Evolutionary conservation across 73 alveolate species (phyloP), one percentile per base, ranked within the genome.

Genomic region (Blepharisma stoltei): DNA sequence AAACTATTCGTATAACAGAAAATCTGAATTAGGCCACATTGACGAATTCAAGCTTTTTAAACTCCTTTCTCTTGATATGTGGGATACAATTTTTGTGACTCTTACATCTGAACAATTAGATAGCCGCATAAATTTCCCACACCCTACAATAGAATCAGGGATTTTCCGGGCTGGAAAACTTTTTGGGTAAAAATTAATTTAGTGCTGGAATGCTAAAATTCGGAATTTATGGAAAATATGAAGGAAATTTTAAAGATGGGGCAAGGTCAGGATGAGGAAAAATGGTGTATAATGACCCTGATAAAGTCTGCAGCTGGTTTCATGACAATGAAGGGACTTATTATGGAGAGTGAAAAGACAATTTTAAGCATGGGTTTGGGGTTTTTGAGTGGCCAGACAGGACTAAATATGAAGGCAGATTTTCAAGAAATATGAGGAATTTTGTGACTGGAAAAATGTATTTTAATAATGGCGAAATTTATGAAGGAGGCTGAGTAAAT

Each of bases 381-480:
- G 32, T 14, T n/a, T n/a, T 44, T 38, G 27, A 23, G 11, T 69
- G 55, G 25, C 18, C 41, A n/a, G 27, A 69, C 27, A 53, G 79
- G 65, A 46, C 23, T 7, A 69, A n/a, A 43, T 69, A 37, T 69
- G 37, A 38, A 44, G 79, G 79, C 23, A 9, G 38, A 25, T 69
- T 84, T 84, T 21, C 27, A 9, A 53, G 60, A 73, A 88, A 88
- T 49, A 44, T 71, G 55, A 67, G 21, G 4, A 60, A 21, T 25
- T 21, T 11, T 25, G 52, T 9, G n/a, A 11, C 14, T 25, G 76
- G 55, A 2, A 60, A 11, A 20, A 25, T 25, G 14, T 60, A 60
- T 60, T 60, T 60, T 21, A n/a, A 60, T 9, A 11, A 60, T 11
- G 37, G 52, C 14, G 52, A n/a, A 60, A 60, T 60, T 11, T 21